Evolutionary conservation across 805 yeast species (phyloP), one percentile per base, ranked within the genome.

Genomic region (Cephaloascus albidus): DNA sequence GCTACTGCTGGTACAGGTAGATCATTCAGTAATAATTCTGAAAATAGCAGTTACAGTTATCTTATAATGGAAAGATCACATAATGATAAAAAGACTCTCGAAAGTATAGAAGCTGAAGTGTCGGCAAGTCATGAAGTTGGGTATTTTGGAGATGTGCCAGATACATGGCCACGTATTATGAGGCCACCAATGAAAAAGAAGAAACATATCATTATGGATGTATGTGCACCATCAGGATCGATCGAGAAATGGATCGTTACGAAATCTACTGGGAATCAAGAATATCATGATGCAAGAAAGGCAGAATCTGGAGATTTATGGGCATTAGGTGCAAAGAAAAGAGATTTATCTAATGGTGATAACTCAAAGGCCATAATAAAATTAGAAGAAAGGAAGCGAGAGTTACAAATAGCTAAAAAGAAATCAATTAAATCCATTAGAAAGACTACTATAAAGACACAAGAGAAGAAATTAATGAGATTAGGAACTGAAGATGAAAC

Each of bases 281-380:
- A 68, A 2, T 93, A 86, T 49, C 94, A 85, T 52, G 97, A 93
- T 63, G 96, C 96, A 0, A 70, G 97, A 40, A 90, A 93, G 56
- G 76, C 86, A 0, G 59, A 58, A n/a, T 74, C 75, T 53, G 96
- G 96, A 18, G 98, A 93, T 55, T 60, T 81, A 38, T 93, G 97
- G 98, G 81, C 84, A 1, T 51, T 56, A 40, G 23, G 14, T 31
- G 10, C 33, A 8, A 31, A 31, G 14, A 31, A 8, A 14, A 31
- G 14, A n/a, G 6, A 8, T 6, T 15, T 31, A 8, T 31, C 33
- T 6, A 31, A n/a, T 15, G 14, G 14, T 15, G 16, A 8, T 15
- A 31, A 31, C 33, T 8, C 6, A 8, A 31, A 31, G 14, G 6
- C 6, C 14, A 8, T 31, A 23, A 12, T 8, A 12, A 23, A 12